phyloP scores from a whole-genome alignment of 805 yeast species.

The Pichia rugopelliculosa region DNA sequence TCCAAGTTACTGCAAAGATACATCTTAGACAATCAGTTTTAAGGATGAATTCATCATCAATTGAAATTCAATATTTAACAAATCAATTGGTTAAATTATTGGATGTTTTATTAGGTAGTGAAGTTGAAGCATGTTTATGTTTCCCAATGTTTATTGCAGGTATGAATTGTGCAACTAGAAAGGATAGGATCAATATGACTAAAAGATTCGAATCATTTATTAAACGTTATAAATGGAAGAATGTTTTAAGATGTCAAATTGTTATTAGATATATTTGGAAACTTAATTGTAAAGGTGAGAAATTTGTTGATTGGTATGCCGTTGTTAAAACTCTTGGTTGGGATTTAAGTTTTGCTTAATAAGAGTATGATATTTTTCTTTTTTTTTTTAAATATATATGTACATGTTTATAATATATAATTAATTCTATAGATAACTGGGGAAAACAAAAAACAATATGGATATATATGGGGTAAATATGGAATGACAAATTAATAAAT shows the following conservation, averaged over 20 bases:
- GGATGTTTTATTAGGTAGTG: conserved; percentile 55
- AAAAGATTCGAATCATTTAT: conserved; percentile 48
- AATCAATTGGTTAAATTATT: conserved; percentile 48
- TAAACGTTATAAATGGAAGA: conserved; percentile 61
- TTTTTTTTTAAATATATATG: too few relatives aligned
- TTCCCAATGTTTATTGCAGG: conserved; percentile 79
- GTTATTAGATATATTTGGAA: conserved; percentile 45
- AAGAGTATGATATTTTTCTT: too few relatives aligned
- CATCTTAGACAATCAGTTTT: conserved; percentile 62
- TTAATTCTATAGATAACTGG: too few relatives aligned
- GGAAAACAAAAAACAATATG: too few relatives aligned
- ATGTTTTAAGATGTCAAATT: conserved; percentile 38
- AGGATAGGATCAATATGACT: conserved; percentile 46
- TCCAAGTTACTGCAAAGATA: conserved; percentile 60
- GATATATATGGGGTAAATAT: too few relatives aligned
- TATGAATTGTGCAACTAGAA: conserved; percentile 48
- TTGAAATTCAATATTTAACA: conserved; percentile 55
- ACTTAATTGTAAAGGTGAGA: conserved; percentile 43
- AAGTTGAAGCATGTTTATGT: conserved; percentile 63
- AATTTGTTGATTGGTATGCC: conserved; percentile 65
- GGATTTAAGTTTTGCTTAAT: conserved; percentile 72
- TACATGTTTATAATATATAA: too few relatives aligned
- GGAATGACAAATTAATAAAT: too few relatives aligned
- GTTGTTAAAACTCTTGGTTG: conserved; percentile 61
- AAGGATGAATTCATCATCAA: conserved; percentile 49